A percentile compares a stretch with the other conserved stretches of the same genome.
Evolutionary conservation across 1,284 basidiomycete genomes (phyloP).

Genomic region (Rhizopogon hawkerae): DNA sequence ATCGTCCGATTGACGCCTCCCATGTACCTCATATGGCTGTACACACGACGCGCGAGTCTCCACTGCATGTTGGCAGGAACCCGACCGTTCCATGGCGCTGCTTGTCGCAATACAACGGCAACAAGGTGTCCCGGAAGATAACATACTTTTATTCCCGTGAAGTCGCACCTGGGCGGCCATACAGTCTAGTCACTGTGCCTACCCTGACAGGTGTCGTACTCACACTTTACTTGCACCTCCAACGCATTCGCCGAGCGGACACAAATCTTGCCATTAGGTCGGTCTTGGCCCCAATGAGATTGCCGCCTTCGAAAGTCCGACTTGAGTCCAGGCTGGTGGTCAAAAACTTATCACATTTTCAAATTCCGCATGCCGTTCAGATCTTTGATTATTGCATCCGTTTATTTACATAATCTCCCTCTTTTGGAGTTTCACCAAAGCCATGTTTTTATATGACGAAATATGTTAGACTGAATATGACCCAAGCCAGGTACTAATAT

Average conservation of each 20-base stretch:
- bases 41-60: too few relatives aligned
- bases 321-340: not conserved
- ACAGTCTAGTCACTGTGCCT: too few relatives aligned
- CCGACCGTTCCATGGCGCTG: not conserved
- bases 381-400: not conserved
- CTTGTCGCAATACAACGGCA: too few relatives aligned
- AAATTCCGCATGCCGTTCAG: not conserved
- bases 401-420: not conserved
- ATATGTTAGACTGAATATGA: not conserved
- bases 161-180: too few relatives aligned
- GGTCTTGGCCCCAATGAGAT: not conserved
- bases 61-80: not conserved
- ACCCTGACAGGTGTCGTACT: not conserved
- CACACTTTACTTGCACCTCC: not conserved
- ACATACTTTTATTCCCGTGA: too few relatives aligned
- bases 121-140: too few relatives aligned
- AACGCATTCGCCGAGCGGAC: not conserved
- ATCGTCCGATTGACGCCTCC: not conserved
- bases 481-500: not conserved
- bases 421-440: not conserved
- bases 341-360: not conserved
- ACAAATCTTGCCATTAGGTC: not conserved
- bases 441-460: conserved; percentile 1
- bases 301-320: not conserved
- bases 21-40: not conserved